Evolutionary conservation across 805 yeast genomes (phyloP), one percentile per base, ranked within the genome.

Genomic region (Metschnikowia noctiluminum): DNA sequence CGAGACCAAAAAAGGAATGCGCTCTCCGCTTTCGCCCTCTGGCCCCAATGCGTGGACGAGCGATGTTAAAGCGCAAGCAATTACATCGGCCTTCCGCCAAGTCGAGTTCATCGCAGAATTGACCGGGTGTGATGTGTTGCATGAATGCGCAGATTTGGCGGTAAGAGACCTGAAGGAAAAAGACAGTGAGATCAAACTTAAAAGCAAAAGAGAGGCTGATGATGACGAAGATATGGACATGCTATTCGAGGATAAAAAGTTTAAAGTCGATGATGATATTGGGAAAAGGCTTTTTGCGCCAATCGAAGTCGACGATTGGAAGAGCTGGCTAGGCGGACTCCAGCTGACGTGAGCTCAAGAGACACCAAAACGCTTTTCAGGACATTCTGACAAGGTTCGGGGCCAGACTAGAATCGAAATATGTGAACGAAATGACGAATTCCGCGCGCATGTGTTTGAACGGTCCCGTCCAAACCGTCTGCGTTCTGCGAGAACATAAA

Each of bases 21-120:
- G 54, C 41, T 66, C 72, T 7, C 78, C 78, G 3, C 67, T 74
- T 15, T 69, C 76, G 28, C 77, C 78, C 7, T 52, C 46, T 34
- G 57, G 51, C 45, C 43, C 61, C 28, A 60, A 64, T 15, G 70
- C 62, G 32, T 73, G 78, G 78, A 63, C 66, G 1, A 71, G 79
- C 39, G 75, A 72, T 35, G 66, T 78, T n/a, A 72, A 70, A 41
- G 75, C 82, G 1, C 61, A 62, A 14, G 74, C 77, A 12, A 66
- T 80, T 15, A 51, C 69, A 1, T 68, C 78, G 7, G 74, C 80
- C 0, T 78, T 80, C 58, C 66, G 67, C 48, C 81, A 71, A 42
- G 72, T 76, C 21, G 70, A 69, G 21, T 52, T 53, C 34, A 70
- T 75, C 31, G 59, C 63, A 43, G 74, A 71, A 37, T 58, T 66